Evolutionary conservation across 352 stramenopile species (phyloP), one percentile per base, ranked within the genome.

Genomic region (Pythium rhizo-oryzae): DNA sequence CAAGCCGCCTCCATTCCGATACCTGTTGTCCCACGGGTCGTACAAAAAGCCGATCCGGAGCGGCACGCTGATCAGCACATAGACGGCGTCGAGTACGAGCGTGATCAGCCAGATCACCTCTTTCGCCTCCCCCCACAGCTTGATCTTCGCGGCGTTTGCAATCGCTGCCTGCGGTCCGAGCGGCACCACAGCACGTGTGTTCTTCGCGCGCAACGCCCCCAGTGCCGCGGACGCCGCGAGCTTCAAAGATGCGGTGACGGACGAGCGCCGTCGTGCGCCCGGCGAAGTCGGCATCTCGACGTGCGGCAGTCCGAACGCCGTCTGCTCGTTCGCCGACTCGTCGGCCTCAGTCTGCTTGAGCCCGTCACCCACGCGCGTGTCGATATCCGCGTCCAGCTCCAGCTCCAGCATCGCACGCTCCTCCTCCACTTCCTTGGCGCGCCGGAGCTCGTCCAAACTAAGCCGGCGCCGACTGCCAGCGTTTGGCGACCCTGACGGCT

Each of bases 11-110:
- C 33, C 21, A 13, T 3, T 1, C 4, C 50, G 21, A n/a, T 66
- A 59, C 4, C 23, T 7, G 5, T 71, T 57, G 24, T 77, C 50
- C 65, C 59, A 74, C 23, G 76, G 76, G 16, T 83, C 76, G 28
- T 76, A 81, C 37, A 83, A 64, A 52, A 77, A 82, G 30, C 76
- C 73, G 15, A 82, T 33, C n/a, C 76, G 73, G 2, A 80, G 46
- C 24, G 76, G 76, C 16, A 79, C 67, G 13, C 56, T 67, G 23
- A 72, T 13, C 16, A 83, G 46, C 18, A 84, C 43, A 33, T 67
- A 80, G 16, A 80, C 19, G 21, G 77, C 63, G 52, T 81, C 77
- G 11, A 76, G 1, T 0, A 81, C 41, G 8, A 57, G 33, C 33
- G 55, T 7, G 18, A 69, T 9, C 7, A 41, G 12, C 44, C 54